Conservation (phyloP, 2,329 filamentous ascomycete species). For the Gnomoniopsis smithogilvyi region DNA sequence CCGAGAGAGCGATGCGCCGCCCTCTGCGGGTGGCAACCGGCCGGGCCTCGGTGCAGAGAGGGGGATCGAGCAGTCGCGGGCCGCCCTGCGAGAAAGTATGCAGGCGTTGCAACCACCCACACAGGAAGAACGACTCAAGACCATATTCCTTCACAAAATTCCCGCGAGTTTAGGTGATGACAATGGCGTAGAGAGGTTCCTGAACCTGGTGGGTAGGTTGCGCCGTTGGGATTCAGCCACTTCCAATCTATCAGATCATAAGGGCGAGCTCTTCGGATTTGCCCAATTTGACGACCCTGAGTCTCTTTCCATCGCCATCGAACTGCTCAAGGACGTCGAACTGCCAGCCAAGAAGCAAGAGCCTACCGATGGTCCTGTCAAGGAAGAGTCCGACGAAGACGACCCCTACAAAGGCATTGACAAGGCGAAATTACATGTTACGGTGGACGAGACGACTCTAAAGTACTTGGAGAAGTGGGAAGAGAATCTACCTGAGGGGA, state of each 20-base stretch:
- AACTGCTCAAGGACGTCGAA: constrained; percentile 77
- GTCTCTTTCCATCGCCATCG: constrained; percentile 79
- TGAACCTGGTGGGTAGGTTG: constrained; percentile 73
- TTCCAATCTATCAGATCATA: constrained; percentile 60
- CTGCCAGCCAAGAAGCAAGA: constrained; percentile 76
- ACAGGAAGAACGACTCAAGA: constrained; percentile 85
- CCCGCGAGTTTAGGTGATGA: constrained; percentile 76
- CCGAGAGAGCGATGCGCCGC: constrained; percentile 41
- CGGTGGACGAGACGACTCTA: constrained; percentile 77
- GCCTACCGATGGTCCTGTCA: constrained; percentile 38
- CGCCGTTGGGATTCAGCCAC: constrained; percentile 80
- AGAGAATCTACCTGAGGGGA: constrained; percentile 61
- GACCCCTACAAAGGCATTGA: constrained; percentile 55
- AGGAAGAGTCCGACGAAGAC: constrained; percentile 33
- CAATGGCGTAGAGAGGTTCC: constrained; percentile 72
- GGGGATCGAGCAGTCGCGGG: constrained; percentile 63
- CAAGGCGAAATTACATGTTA: constrained; percentile 67
- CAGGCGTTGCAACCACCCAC: constrained; percentile 77
- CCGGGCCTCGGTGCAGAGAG: constrained; percentile 60
- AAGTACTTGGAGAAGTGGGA: constrained; percentile 85
- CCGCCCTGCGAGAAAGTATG: constrained; percentile 64
- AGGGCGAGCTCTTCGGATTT: constrained; percentile 87
- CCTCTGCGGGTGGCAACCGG: constrained; percentile 35
- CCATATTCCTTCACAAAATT: constrained; percentile 85
- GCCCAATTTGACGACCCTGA: constrained; percentile 92